phyloP scores from a whole-genome alignment of 2,329 filamentous ascomycete species.

The Pseudodiploospora longispora region DNA sequence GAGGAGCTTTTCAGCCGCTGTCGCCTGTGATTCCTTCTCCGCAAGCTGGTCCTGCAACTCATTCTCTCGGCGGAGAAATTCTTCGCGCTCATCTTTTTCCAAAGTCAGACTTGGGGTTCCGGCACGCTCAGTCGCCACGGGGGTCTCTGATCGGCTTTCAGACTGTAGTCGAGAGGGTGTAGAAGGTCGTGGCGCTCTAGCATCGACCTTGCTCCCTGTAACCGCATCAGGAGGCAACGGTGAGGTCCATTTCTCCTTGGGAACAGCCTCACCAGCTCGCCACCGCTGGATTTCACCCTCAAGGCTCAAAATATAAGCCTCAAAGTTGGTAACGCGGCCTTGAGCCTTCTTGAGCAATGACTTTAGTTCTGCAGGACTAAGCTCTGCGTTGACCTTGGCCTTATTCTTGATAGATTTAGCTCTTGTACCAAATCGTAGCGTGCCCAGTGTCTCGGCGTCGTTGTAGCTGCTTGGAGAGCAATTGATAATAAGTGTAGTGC shows the following conservation, averaged over 20 bases:
- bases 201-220: constrained; percentile 31
- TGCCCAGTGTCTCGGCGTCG: constrained; percentile 87
- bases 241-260: constrained; percentile 79
- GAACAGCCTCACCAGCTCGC: constrained; percentile 81
- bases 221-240: constrained; percentile 46
- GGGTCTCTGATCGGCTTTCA: constrained; percentile 56
- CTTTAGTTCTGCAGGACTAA: constrained; percentile 94
- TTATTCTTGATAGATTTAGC: constrained; percentile 99
- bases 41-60: constrained; percentile 94
- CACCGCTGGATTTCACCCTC: constrained; percentile 81
- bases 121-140: constrained; percentile 66
- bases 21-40: constrained; percentile 80
- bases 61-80: constrained; percentile 90
- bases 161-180: constrained; percentile 42
- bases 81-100: constrained; percentile 94
- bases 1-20: constrained; percentile 69
- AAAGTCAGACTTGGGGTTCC: constrained; percentile 80
- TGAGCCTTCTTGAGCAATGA: constrained; percentile 86
- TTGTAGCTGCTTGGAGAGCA: constrained; percentile 99
- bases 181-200: constrained; percentile 41
- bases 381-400: constrained; percentile 97
- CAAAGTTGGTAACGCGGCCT: constrained; percentile 79
- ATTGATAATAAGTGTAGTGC: constrained; percentile 98
- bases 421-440: constrained; percentile 86
- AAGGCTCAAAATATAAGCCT: constrained; percentile 73